Percentiles rank a stretch among this genome's conserved stretches.
These are phyloP conservation scores for Rosellinia necatrix DNA, from an alignment of 2,329 filamentous ascomycete genomes.

Conservation along the genomic window DNA sequence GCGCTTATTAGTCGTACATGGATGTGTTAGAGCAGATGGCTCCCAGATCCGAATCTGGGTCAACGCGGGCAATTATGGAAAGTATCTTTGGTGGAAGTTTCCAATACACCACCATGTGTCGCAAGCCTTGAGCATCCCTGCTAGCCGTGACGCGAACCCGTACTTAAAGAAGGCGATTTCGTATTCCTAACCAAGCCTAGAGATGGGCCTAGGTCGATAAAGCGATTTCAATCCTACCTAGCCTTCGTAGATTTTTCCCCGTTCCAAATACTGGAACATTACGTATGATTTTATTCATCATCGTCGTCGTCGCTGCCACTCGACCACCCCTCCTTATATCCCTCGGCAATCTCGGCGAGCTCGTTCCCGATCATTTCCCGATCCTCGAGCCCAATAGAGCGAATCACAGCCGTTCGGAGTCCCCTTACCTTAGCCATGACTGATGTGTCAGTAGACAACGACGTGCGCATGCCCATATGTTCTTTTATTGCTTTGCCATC, in stretches of 20 bases:
- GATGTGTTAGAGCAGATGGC: too few relatives aligned
- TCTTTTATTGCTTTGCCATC: conserved; percentile 43
- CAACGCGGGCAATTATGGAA: neutral
- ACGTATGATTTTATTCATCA: conserved; percentile 45
- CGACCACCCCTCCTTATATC: conserved; percentile 87
- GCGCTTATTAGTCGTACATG: conserved; percentile 26
- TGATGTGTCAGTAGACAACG: conserved; percentile 74
- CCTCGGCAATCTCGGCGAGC: conserved; percentile 80
- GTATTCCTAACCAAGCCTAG: neutral
- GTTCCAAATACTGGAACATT: neutral
- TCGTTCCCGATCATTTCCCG: conserved; percentile 82
- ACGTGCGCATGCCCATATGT: conserved; percentile 56
- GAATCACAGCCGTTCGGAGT: conserved; percentile 66
- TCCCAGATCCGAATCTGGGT: too few relatives aligned
- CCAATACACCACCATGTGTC: neutral
- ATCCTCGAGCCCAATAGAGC: conserved; percentile 73
- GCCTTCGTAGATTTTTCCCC: too few relatives aligned
- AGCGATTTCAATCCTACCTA: neutral
- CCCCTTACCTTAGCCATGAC: conserved; percentile 71
- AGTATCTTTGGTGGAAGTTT: neutral
- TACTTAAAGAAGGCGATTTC: neutral
- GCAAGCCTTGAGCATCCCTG: neutral
- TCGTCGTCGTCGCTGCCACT: conserved; percentile 75
- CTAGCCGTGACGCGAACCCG: neutral
- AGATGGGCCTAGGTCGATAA: neutral